These are phyloP conservation scores for Akanthomyces uredinophilus DNA, from an alignment of 2,329 filamentous ascomycete species.

Conservation along the genomic window DNA sequence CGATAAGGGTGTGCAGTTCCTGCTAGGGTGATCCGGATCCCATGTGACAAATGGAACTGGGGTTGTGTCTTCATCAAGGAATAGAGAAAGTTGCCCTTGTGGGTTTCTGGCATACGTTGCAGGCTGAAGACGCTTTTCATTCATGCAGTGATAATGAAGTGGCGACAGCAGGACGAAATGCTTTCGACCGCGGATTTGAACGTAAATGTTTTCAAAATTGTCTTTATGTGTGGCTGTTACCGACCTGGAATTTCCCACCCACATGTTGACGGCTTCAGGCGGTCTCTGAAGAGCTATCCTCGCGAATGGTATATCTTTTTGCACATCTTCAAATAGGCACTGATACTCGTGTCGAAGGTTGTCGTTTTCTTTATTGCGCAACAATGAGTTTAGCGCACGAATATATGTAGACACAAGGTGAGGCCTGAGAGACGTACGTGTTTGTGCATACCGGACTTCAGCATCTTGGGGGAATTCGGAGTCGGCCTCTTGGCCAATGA, in stretches of 20 bases:
- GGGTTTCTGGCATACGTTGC: slow-evolving; percentile 52
- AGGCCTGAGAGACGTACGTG: slow-evolving; percentile 45
- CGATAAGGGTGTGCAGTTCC: slow-evolving; percentile 53
- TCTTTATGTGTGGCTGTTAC: slow-evolving; percentile 73
- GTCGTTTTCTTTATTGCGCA: slow-evolving; percentile 60
- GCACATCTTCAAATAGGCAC: slow-evolving; percentile 57
- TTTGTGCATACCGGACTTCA: slow-evolving; percentile 69
- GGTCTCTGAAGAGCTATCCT: slow-evolving; percentile 60
- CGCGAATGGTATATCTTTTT: slow-evolving; percentile 63
- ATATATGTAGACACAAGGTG: background rate
- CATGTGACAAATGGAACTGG: slow-evolving; percentile 64
- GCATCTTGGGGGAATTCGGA: slow-evolving; percentile 21
- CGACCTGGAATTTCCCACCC: slow-evolving; percentile 70
- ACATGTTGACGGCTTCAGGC: slow-evolving; percentile 76
- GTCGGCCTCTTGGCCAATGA: slow-evolving; percentile 52
- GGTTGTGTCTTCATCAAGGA: slow-evolving; percentile 29
- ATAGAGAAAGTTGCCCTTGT: slow-evolving; percentile 24
- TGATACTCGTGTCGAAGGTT: slow-evolving; percentile 71
- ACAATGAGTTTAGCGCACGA: background rate
- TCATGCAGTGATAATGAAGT: slow-evolving; percentile 62
- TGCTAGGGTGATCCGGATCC: slow-evolving; percentile 60
- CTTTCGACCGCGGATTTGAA: slow-evolving; percentile 68
- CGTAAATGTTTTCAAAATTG: slow-evolving; percentile 81
- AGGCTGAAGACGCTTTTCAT: slow-evolving; percentile 52
- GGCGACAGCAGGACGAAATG: slow-evolving; percentile 73